Base-by-base conservation (phyloP, 345 rosid species). In the Euphorbia tirucalli region DNA sequence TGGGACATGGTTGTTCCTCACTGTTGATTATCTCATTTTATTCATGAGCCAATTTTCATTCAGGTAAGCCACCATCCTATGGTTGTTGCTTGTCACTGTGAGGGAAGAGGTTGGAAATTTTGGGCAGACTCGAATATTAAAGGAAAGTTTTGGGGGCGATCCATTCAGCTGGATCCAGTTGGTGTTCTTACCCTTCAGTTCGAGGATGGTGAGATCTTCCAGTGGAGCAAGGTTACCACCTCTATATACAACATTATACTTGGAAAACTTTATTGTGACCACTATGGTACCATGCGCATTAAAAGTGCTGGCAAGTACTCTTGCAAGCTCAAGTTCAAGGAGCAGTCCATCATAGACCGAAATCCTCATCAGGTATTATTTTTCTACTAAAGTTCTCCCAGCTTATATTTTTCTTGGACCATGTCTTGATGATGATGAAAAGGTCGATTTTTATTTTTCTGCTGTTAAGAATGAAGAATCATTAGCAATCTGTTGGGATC, bases 11-110 rank as follows among this genome's bases (percentile, higher is more conserved):
- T 59, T 54, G 13, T 61, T 55, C 41, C 43, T 71, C 21, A 11
- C 43, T 69, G 39, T 65, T 68, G 2, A 57, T 65, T 60, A 61
- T 41, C n/a, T 11, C 27, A 52, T 22, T 39, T 69, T 77, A 18
- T 60, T 9, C 21, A 46, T 13, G 32, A 41, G 64, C 57, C 57
- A 68, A 64, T 80, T 35, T 69, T 59, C 68, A 22, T 80, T 74
- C 87, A 95, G 98, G 98, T 95, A 74, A 93, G 99, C 84, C 99
- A 95, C 83, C 98, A 93, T 75, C 99, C 99, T 5, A 90, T 88
- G 93, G 61, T 93, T 73, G 98, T 95, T 65, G 99, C 99, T 61
- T 95, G 99, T 81, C 98, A 95, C 75, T 93, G 99, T 77, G 96
- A 93, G 81, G 99, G 99, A 79, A 89, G 85, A 88, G 98, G 96